Base-by-base conservation (phyloP, 495 filamentous ascomycete genomes). In the Penicillium cosmopolitanum region DNA sequence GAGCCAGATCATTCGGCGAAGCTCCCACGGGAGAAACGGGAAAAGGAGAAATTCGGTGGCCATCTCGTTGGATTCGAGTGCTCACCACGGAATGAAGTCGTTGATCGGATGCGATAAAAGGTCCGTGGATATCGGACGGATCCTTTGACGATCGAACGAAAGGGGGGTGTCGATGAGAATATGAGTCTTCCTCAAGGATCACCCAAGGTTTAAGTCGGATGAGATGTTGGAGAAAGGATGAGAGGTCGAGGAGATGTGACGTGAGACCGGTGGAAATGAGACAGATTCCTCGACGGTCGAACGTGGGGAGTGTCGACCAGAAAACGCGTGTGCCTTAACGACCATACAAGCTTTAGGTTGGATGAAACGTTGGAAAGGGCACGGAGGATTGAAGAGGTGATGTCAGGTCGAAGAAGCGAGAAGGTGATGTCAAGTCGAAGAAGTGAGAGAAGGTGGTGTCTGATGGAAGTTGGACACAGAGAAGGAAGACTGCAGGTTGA, bases 1-100 rank as follows among this genome's bases (percentile, higher is more conserved):
- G 10, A 18, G 13, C 53, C 53, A 55, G 40, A 55, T 55, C 21
- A 46, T 46, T 4, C n/a, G 21, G 0, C 36, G 21, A 13, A 55
- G 6, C 8, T 55, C 53, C 5, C n/a, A 33, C 8, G 53, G 53
- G 3, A 55, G 53, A 0, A 25, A 13, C 11, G 53, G 16, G 2
- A 55, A 44, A 19, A 9, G 8, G 42, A 1, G 16, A 1, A 16
- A 16, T 16, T 10, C 8, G 1, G 42, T 16, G 4, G 15, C 42
- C 16, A 44, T 44, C 2, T 3, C n/a, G 42, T 5, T 12, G 2
- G n/a, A 44, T 44, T 44, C 0, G 4, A 31, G 28, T 31, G 28
- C 6, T 9, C 1, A 31, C 1, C 4, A 9, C 8, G 28, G 28
- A 15, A n/a, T 13, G 12, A 40, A 40, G 36, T n/a, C 1, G 15